Conservation (phyloP, 1,284 basidiomycete genomes). For the Psilocybe mexicana region DNA sequence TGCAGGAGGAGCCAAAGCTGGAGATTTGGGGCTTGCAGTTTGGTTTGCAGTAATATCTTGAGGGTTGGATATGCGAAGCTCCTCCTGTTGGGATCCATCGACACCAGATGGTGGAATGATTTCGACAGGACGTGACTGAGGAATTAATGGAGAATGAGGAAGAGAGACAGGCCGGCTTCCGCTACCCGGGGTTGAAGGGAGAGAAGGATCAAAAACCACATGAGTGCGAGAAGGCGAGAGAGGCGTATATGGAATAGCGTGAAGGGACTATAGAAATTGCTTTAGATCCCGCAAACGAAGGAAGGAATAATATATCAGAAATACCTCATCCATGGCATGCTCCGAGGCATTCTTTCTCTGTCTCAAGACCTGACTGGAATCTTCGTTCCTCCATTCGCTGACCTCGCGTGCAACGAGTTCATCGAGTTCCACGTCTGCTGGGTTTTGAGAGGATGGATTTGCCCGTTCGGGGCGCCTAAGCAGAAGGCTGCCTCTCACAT, state of each 20-base stretch:
- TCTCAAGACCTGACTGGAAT: slow-evolving; percentile 36
- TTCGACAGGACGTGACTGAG: background rate
- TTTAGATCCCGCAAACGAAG: background rate
- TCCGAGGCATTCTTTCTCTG: slow-evolving; percentile 32
- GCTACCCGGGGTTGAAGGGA: slow-evolving; percentile 13
- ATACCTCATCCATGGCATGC: slow-evolving; percentile 47
- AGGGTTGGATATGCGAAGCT: background rate
- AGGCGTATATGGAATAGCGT: slow-evolving; percentile 43
- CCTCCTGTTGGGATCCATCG: background rate
- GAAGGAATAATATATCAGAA: slow-evolving; percentile 17
- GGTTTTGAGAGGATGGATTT: slow-evolving; percentile 1
- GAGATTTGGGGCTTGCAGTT: background rate
- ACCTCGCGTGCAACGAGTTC: slow-evolving; percentile 51
- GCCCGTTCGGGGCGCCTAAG: slow-evolving; percentile 13
- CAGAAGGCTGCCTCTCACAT: slow-evolving; percentile 16
- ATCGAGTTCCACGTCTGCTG: slow-evolving; percentile 46
- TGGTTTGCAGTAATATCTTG: background rate
- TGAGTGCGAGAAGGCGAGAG: slow-evolving; percentile 45
- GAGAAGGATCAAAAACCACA: slow-evolving; percentile 45
- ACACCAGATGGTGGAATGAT: background rate
- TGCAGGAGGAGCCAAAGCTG: background rate
- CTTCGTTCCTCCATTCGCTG: slow-evolving; percentile 52
- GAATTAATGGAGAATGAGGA: slow-evolving; percentile 8
- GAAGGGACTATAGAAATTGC: slow-evolving; percentile 28
- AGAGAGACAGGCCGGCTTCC: slow-evolving; percentile 12